Percentiles rank a stretch among this genome's conserved stretches.
Evolutionary conservation across 768 basidiomycete species (phyloP).

Genomic region (Tricholomella constricta): DNA sequence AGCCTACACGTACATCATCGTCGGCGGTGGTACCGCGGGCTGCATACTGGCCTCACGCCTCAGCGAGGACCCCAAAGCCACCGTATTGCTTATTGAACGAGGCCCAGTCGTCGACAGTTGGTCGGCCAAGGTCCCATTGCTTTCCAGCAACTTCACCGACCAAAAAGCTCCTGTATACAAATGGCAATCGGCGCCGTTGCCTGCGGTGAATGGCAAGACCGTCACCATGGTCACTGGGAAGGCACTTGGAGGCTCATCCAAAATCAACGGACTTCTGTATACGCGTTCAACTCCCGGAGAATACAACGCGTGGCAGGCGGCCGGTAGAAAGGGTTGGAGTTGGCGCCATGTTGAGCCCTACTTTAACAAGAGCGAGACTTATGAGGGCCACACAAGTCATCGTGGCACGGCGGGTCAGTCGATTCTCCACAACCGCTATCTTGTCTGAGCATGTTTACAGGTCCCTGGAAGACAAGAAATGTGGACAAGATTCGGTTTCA

Average conservation of each 20-base stretch:
- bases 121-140: slow-evolving; percentile 32
- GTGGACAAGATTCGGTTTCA: slow-evolving; percentile 8
- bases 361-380: background rate
- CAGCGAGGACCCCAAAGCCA: slow-evolving; percentile 27
- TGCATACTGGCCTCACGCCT: slow-evolving; percentile 41
- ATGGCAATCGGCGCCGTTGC: slow-evolving; percentile 18
- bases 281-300: slow-evolving; percentile 29
- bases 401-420: background rate
- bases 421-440: background rate
- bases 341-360: slow-evolving; percentile 22
- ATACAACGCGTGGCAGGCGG: slow-evolving; percentile 27
- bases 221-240: slow-evolving; percentile 25
- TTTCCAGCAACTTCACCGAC: slow-evolving; percentile 28
- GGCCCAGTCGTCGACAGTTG: slow-evolving; percentile 31
- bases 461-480: slow-evolving; percentile 20
- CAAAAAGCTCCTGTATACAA: slow-evolving; percentile 18
- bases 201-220: slow-evolving; percentile 6
- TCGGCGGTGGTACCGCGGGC: slow-evolving; percentile 39
- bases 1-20: background rate
- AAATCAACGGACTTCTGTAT: slow-evolving; percentile 32
- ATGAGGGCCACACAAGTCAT: background rate
- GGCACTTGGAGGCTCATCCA: slow-evolving; percentile 30
- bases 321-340: slow-evolving; percentile 29
- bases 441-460: slow-evolving; percentile 3
- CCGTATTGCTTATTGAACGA: slow-evolving; percentile 38